Base-by-base conservation (phyloP, 495 filamentous ascomycete genomes). In the Immersiella caudata region DNA sequence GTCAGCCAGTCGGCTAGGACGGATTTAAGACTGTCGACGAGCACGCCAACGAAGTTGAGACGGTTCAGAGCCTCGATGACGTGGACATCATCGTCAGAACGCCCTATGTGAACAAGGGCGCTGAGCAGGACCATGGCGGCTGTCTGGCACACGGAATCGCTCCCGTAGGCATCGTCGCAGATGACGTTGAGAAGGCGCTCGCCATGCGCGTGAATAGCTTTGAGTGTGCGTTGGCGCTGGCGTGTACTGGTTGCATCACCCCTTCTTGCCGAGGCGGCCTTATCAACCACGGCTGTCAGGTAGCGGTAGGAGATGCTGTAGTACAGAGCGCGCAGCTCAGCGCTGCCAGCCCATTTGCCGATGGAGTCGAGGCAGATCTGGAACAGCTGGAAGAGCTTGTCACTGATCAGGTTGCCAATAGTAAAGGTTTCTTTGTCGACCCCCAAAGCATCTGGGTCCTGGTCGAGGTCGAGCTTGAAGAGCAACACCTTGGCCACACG, bases 141-240 rank as follows among this genome's bases (percentile, higher is more conserved):
- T 18, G 94, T 88, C 64, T 94, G 89, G 73, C 92, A 95, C 24
- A 83, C 84, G 22, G 90, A 86, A 74, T 94, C 90, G 20, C 93
- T 93, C 67, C 88, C 88, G 76, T 93, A 93, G 61, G 93, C 95
- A 82, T 99, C 95, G 75, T 98, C 94, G 74, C 93, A 97, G 65
- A 97, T 84, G 16, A 91, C 87, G 73, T 95, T 92, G 58, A 98
- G 84, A 8, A 97, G 81, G 63, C 88, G 85, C 67, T 92, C 89
- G 61, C 95, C 93, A 36, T 90, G 85, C 20, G 86, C 78, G 69
- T 90, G 93, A 71, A 98, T 85, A 2, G 90, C 88, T 66, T 89
- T 90, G 62, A 90, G 86, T 50, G 86, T 91, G 68, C 92, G 89
- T 55, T 84, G 82, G 54, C 81, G 63, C 63, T 22, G 52, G 14